A percentile compares a stretch with the other conserved stretches of the same genome.
Evolutionary conservation across 2,329 filamentous ascomycete species (phyloP).

Genomic region (Apiospora marii): DNA sequence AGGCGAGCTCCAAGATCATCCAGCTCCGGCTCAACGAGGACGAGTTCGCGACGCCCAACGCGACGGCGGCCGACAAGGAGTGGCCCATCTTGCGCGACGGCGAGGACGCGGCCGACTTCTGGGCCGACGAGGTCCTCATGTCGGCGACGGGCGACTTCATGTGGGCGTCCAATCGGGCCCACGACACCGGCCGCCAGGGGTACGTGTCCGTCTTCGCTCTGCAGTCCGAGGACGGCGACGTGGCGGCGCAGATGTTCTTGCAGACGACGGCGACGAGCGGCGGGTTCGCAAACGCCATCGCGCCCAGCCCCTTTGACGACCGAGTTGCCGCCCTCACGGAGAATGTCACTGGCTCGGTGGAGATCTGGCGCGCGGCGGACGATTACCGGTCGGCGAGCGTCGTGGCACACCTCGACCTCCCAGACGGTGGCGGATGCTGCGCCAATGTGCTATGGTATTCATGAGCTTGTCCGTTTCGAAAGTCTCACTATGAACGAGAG

Average conservation of each 20-base stretch:
- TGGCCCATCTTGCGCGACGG: slow-evolving; percentile 37
- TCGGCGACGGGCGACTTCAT: slow-evolving; percentile 39
- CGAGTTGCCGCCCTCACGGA: slow-evolving; percentile 44
- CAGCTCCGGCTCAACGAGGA: slow-evolving; percentile 32
- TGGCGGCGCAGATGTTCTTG: slow-evolving; percentile 42
- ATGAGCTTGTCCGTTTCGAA: background rate
- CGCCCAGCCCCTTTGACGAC: slow-evolving; percentile 43
- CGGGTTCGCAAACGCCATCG: slow-evolving; percentile 45
- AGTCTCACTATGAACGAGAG: background rate
- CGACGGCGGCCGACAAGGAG: background rate
- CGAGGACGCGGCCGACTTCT: slow-evolving; percentile 36
- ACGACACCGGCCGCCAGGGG: slow-evolving; percentile 33
- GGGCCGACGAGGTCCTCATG: slow-evolving; percentile 44
- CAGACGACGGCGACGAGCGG: slow-evolving; percentile 42
- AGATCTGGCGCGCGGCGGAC: slow-evolving; percentile 44
- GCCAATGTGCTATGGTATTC: slow-evolving; percentile 39
- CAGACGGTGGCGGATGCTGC: slow-evolving; percentile 36
- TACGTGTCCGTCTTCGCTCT: slow-evolving; percentile 46
- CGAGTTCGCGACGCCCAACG: slow-evolving; percentile 28
- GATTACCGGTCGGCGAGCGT: slow-evolving; percentile 27
- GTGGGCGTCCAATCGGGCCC: slow-evolving; percentile 42
- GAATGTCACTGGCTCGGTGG: slow-evolving; percentile 43
- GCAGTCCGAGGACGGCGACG: slow-evolving; percentile 35
- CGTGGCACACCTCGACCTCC: slow-evolving; percentile 35
- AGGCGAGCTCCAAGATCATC: slow-evolving; percentile 38